Conservation (phyloP, 2,329 filamentous ascomycete genomes). For the Diaporthe nobilis region DNA sequence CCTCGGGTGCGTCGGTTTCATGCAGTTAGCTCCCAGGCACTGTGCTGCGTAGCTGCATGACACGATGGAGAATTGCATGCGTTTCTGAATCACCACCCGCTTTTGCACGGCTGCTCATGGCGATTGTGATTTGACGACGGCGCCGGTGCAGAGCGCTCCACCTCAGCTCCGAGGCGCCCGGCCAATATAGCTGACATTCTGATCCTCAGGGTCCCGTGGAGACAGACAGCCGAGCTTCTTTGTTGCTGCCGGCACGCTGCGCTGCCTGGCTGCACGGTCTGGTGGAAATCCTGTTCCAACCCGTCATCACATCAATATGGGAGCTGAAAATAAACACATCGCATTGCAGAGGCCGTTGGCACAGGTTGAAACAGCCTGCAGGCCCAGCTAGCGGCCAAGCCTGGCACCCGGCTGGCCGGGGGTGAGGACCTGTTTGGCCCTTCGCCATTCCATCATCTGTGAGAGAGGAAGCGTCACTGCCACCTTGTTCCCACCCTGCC, state of each 20-base stretch:
- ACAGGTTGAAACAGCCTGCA: slow-evolving; percentile 22
- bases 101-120: slow-evolving; percentile 1
- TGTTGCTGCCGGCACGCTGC: slow-evolving; percentile 9
- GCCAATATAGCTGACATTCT: slow-evolving; percentile 14
- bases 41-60: slow-evolving; percentile 32
- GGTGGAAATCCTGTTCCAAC: slow-evolving; percentile 13
- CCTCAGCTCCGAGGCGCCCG: slow-evolving; percentile 17
- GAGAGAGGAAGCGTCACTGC: slow-evolving; percentile 29
- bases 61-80: slow-evolving; percentile 24
- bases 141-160: slow-evolving; percentile 1
- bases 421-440: slow-evolving; percentile 25
- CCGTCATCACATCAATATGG: not conserved
- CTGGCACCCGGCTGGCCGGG: slow-evolving; percentile 19
- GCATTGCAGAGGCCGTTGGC: slow-evolving; percentile 27
- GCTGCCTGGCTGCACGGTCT: not conserved
- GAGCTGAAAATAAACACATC: slow-evolving; percentile 30
- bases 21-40: slow-evolving; percentile 20
- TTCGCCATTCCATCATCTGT: slow-evolving; percentile 18
- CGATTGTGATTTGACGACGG: slow-evolving; percentile 32
- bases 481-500: not conserved
- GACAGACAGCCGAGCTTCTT: slow-evolving; percentile 18
- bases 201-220: slow-evolving; percentile 15
- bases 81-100: slow-evolving; percentile 28
- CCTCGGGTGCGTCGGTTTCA: slow-evolving; percentile 10
- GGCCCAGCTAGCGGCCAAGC: slow-evolving; percentile 12